Percentiles rank a stretch among this genome's conserved stretches.
Conservation (phyloP, 345 rosid species). For the Gossypium anomalum region DNA sequence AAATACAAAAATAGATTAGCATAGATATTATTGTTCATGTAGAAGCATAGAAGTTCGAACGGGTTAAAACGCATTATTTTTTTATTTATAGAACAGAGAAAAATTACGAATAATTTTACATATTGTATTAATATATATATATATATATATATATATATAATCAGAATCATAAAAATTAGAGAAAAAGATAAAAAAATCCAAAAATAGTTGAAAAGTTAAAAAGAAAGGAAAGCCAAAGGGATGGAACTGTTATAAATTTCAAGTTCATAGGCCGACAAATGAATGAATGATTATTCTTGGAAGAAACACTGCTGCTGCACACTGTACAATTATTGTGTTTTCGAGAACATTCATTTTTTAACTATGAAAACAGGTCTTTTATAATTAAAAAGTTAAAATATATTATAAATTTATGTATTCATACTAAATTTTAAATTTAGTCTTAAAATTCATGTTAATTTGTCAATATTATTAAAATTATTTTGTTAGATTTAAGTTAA, state of each 20-base stretch:
- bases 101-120: no score
- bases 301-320: not conserved
- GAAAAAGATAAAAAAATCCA: no score
- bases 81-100: rapidly evolving
- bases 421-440: no score
- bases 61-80: rapidly evolving
- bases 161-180: no score
- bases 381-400: no score
- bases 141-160: no score
- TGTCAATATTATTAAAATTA: no score
- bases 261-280: not conserved
- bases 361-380: no score
- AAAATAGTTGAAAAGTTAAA: not conserved
- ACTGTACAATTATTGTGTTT: not conserved
- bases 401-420: no score
- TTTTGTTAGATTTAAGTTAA: no score
- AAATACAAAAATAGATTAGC: rapidly evolving
- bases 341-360: not conserved
- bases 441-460: no score
- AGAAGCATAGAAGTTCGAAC: rapidly evolving
- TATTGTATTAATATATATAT: no score
- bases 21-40: rapidly evolving
- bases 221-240: not conserved
- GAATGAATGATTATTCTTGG: not conserved
- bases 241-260: not conserved